A percentile compares a stretch with the other conserved stretches of the same genome.
These are phyloP conservation scores for Artemisia argyi DNA, from an alignment of 129 eudicot genomes.

Conservation along the genomic window DNA sequence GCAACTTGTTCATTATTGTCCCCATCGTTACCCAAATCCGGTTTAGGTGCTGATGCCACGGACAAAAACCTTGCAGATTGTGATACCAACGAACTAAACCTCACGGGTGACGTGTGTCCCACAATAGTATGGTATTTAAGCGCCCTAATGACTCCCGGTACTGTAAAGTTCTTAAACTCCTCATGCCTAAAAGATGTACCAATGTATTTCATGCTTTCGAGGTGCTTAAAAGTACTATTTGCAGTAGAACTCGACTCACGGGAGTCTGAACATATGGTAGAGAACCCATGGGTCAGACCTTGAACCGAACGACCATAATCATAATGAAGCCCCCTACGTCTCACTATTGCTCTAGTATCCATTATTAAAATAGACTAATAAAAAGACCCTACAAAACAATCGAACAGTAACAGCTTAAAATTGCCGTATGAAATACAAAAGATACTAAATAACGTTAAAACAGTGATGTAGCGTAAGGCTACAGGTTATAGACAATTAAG, in stretches of 20 bases:
- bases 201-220: constrained; percentile 28
- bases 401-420: constrained; percentile 4
- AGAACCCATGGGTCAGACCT: constrained; percentile 48
- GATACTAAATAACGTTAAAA: background rate
- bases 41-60: constrained; percentile 64
- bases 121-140: constrained; percentile 24
- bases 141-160: constrained; percentile 31
- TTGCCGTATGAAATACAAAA: constrained; percentile 2
- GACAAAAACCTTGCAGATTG: constrained; percentile 46
- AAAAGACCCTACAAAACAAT: background rate
- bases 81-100: constrained; percentile 19
- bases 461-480: background rate
- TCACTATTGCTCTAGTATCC: constrained; percentile 80
- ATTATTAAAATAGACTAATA: constrained; percentile 30
- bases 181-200: constrained; percentile 30
- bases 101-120: constrained; percentile 34
- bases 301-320: constrained; percentile 41
- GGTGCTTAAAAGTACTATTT: constrained; percentile 21
- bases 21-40: constrained; percentile 46
- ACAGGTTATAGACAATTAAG: too few relatives aligned
- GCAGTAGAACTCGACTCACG: constrained; percentile 29
- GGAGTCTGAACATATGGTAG: constrained; percentile 30
- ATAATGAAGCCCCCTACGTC: constrained; percentile 45
- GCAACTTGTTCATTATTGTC: constrained; percentile 52
- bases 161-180: constrained; percentile 24